These are phyloP conservation scores for Lepidium campestre DNA, from an alignment of 441 rosid species.

Conservation along the genomic window DNA sequence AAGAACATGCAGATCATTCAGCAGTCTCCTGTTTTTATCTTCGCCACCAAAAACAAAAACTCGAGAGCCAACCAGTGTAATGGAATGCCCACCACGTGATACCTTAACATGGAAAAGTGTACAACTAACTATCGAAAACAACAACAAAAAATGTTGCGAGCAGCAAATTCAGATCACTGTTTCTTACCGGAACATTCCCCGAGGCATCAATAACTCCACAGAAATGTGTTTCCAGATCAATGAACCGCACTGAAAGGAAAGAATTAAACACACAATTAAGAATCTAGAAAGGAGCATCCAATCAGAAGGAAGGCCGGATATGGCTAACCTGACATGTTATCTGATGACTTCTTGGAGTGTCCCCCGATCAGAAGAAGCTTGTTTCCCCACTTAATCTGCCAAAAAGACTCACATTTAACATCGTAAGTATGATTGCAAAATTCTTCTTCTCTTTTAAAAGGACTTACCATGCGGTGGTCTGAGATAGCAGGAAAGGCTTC, in stretches of 20 bases:
- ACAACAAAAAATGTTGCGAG: background rate
- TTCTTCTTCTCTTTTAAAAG: background rate
- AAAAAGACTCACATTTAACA: background rate
- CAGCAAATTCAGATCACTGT: background rate
- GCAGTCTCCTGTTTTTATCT: conserved; percentile 67
- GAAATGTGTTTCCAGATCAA: conserved; percentile 59
- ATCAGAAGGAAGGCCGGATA: conserved; percentile 4
- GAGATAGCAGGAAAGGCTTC: conserved; percentile 70
- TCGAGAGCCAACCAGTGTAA: conserved; percentile 65
- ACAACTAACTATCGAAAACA: background rate
- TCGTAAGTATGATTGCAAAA: background rate
- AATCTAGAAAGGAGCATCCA: background rate
- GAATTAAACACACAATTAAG: conserved; percentile 16
- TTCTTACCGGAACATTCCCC: conserved; percentile 78
- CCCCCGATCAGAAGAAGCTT: conserved; percentile 81
- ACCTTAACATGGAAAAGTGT: conserved; percentile 38
- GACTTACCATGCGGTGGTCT: conserved; percentile 74
- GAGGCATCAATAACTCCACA: conserved; percentile 62
- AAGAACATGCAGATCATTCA: conserved; percentile 74
- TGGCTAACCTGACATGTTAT: conserved; percentile 58
- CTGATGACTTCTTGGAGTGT: conserved; percentile 61
- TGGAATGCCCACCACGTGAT: conserved; percentile 92
- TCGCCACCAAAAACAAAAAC: conserved; percentile 89
- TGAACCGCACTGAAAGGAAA: conserved; percentile 56
- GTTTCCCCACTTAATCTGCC: conserved; percentile 79